A percentile compares a stretch with the other conserved stretches of the same genome.
Evolutionary conservation across 2,329 filamentous ascomycete species (phyloP).

Genomic region (Pyrenophora graminea): DNA sequence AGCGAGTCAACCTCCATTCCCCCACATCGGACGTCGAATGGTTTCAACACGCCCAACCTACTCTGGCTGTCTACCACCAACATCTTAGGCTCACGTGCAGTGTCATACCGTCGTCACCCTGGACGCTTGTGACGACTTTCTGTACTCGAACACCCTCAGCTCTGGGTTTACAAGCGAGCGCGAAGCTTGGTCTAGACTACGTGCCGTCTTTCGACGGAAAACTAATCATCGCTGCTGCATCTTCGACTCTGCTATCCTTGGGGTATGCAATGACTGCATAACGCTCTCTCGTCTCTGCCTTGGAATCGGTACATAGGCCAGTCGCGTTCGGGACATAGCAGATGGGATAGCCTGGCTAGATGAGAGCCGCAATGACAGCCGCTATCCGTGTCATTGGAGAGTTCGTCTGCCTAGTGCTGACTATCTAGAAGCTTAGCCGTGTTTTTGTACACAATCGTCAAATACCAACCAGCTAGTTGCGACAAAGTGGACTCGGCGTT

Average conservation of each 20-base stretch:
- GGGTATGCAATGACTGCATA: slow-evolving; percentile 14
- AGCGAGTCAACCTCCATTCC: too few relatives aligned
- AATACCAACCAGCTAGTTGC: slow-evolving; percentile 8
- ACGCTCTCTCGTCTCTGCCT: slow-evolving; percentile 15
- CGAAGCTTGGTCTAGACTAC: too few relatives aligned
- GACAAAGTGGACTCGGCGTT: slow-evolving; percentile 18
- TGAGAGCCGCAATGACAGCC: slow-evolving; percentile 16
- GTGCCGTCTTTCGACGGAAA: too few relatives aligned
- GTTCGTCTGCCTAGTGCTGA: slow-evolving; percentile 11
- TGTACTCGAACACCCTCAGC: too few relatives aligned
- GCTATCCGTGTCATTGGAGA: slow-evolving; percentile 22
- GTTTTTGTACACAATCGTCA: slow-evolving; percentile 5
- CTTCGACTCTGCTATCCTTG: slow-evolving; percentile 11
- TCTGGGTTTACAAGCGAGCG: too few relatives aligned
- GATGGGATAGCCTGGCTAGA: slow-evolving; percentile 27
- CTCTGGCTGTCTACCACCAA: too few relatives aligned
- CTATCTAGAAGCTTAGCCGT: slow-evolving; percentile 17
- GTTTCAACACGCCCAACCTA: too few relatives aligned
- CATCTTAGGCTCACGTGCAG: too few relatives aligned
- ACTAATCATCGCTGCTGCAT: too few relatives aligned
- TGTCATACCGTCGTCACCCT: too few relatives aligned
- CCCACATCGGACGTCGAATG: too few relatives aligned
- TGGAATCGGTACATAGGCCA: slow-evolving; percentile 4
- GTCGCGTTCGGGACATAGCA: slow-evolving; percentile 6
- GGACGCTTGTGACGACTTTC: too few relatives aligned